Base-by-base conservation (phyloP, 164 flowering plant species). In the Kingdonia uniflora region DNA sequence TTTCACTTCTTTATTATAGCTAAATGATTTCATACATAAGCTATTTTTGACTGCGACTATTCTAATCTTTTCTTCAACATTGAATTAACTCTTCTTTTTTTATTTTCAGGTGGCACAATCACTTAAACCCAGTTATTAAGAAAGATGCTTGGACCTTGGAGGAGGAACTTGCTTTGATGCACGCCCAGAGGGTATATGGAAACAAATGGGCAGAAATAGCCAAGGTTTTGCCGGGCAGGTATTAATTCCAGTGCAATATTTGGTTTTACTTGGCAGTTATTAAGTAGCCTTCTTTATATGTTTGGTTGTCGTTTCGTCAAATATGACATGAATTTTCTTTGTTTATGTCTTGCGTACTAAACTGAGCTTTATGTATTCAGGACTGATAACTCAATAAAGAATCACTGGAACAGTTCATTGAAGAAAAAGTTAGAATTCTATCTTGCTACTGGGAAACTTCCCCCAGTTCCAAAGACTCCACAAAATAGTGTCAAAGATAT, bases 121-220 rank as follows among this genome's bases (percentile, higher is more conserved):
- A 89, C 76, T 79, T 89, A 65, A 89, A 92, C 75, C 99, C 99
- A 12, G 65, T 65, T 41, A 86, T 92, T 49, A 84, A 78, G 60
- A 84, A 72, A 76, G 99, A 85, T 60, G 83, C 99, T 14, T 92
- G 97, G 99, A 82, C 89, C 16, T 60, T 71, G 69, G 95, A 89
- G 55, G 99, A 92, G 64, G 99, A 92, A 67, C 64, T 72, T 50
- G 74, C 80, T 42, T 74, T 92, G 52, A 72, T 92, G 78, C 69
- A 79, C 56, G 95, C 95, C 46, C 97, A 89, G 58, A 67, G 63
- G 49, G 23, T 56, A 24, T 58, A 84, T 72, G 99, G 99, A 55
- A 92, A 92, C 68, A 89, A 76, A 70, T 92, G 99, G 97, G 97
- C 99, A 63, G 96, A 89, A 77, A 86, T 92, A 42, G 96, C 99